phyloP scores from a whole-genome alignment of 2,329 filamentous ascomycete species.

The Zalaria obscura region DNA sequence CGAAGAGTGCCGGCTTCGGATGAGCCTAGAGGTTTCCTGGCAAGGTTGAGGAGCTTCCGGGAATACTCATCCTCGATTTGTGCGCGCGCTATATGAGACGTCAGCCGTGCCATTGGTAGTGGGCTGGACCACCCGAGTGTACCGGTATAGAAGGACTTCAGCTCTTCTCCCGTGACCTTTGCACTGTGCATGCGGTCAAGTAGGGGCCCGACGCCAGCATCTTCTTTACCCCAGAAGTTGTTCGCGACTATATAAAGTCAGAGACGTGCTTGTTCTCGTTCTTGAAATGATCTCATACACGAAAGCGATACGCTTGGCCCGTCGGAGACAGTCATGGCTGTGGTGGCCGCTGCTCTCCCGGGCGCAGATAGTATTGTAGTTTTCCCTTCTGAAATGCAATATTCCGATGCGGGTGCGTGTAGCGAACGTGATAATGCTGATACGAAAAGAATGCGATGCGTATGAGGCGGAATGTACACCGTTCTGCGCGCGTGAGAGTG shows the following conservation, averaged over 20 bases:
- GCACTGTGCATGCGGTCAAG: constrained; percentile 89
- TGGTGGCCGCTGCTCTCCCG: constrained; percentile 13
- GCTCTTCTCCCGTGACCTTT: constrained; percentile 87
- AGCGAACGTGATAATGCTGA: too few species aligned
- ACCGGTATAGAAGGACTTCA: constrained; percentile 83
- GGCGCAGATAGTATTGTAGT: too few species aligned
- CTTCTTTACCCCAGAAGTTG: constrained; percentile 99
- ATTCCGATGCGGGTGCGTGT: neutral
- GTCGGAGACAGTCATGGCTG: constrained; percentile 15
- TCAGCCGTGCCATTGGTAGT: neutral
- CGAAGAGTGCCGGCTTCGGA: constrained; percentile 74
- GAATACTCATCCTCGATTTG: constrained; percentile 96
- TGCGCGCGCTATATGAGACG: constrained; percentile 51
- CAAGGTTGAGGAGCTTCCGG: constrained; percentile 72
- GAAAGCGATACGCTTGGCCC: constrained; percentile 22
- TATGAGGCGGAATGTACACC: too few species aligned
- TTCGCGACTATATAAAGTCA: constrained; percentile 63
- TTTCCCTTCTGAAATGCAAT: too few species aligned
- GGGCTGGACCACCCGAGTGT: constrained; percentile 14
- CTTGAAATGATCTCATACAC: constrained; percentile 11
- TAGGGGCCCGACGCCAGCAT: constrained; percentile 83
- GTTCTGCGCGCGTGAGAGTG: too few species aligned
- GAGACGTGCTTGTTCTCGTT: constrained; percentile 20
- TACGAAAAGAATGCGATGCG: too few species aligned
- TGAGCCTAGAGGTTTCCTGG: constrained; percentile 78